Evolutionary conservation across 108 stramenopile species (phyloP).

Genomic region (Cyclotella baltica): DNA sequence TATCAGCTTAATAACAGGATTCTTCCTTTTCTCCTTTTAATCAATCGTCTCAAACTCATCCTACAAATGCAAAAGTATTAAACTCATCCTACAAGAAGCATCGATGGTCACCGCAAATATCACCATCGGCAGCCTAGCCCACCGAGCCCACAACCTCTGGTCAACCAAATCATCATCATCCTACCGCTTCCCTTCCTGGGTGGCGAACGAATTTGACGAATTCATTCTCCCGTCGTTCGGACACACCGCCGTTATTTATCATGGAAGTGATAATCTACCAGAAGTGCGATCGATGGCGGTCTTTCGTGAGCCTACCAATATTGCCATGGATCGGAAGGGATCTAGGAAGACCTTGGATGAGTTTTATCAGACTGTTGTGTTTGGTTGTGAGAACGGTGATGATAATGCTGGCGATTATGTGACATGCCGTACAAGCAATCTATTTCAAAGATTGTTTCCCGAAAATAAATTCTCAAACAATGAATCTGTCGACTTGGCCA

Average conservation of each 20-base stretch:
- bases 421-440: too few relatives aligned
- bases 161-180: background rate
- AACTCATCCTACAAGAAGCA: too few relatives aligned
- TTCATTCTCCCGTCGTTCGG: background rate
- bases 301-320: slow-evolving; percentile 11
- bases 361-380: slow-evolving; percentile 2
- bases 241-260: background rate
- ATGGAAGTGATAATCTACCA: background rate
- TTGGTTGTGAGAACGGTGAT: background rate
- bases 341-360: slow-evolving; percentile 5
- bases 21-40: too few relatives aligned
- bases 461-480: background rate
- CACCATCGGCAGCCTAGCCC: background rate
- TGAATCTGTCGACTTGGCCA: background rate
- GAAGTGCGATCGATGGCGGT: background rate
- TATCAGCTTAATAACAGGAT: too few relatives aligned
- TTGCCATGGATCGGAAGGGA: slow-evolving; percentile 3
- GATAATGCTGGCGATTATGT: too few relatives aligned
- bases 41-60: too few relatives aligned
- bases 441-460: background rate
- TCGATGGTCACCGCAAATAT: background rate
- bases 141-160: background rate
- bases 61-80: too few relatives aligned
- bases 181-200: slow-evolving; percentile 9
- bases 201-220: background rate